phyloP scores from a whole-genome alignment of 345 rosid genomes.

The Pistacia vera region DNA sequence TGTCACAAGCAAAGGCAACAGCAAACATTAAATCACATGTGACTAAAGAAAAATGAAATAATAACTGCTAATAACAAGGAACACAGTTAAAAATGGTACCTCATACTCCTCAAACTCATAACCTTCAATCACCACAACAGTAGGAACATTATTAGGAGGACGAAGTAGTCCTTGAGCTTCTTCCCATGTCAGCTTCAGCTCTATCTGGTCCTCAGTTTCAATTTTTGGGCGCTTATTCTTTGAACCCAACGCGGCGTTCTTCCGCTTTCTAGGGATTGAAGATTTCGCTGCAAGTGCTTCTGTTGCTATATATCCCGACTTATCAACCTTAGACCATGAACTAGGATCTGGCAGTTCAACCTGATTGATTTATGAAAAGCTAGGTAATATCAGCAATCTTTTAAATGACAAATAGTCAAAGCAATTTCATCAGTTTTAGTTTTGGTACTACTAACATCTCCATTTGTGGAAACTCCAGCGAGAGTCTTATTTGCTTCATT shows the following conservation, averaged over 20 bases:
- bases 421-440: constrained; percentile 31
- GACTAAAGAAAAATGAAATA: constrained; percentile 11
- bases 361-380: constrained; percentile 51
- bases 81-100: constrained; percentile 42
- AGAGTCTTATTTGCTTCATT: constrained; percentile 46
- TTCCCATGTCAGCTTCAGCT: constrained; percentile 88
- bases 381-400: constrained; percentile 23
- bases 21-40: constrained; percentile 6
- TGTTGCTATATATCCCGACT: constrained; percentile 69
- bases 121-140: constrained; percentile 72
- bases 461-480: constrained; percentile 47
- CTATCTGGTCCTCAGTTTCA: constrained; percentile 74
- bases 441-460: constrained; percentile 59
- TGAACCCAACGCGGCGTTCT: constrained; percentile 64
- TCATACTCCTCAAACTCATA: constrained; percentile 93
- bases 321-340: constrained; percentile 70
- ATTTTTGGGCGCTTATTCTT: constrained; percentile 77
- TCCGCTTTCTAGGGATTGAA: constrained; percentile 59
- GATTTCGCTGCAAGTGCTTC: constrained; percentile 64
- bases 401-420: constrained; percentile 31
- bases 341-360: constrained; percentile 63
- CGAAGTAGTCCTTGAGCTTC: constrained; percentile 90
- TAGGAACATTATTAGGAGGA: constrained; percentile 67
- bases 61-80: constrained; percentile 9
- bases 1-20: constrained; percentile 3